Conservation (phyloP, 2,329 filamentous ascomycete species). For the Nothomitra cinnamomea region DNA sequence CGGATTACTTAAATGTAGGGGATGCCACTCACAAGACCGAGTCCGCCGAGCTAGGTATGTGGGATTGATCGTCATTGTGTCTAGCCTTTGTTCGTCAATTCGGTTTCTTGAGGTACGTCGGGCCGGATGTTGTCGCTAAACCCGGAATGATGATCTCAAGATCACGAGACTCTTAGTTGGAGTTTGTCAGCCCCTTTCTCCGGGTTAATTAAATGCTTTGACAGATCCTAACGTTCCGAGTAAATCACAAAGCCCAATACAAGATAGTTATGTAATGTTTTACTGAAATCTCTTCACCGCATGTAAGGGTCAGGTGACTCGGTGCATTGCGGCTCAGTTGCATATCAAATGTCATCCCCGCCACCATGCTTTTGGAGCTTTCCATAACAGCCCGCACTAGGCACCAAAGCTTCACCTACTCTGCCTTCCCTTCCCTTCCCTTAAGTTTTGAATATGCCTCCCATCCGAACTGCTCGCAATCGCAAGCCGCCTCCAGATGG, state of each 20-base stretch:
- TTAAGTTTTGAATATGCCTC: constrained; percentile 40
- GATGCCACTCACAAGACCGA: constrained; percentile 51
- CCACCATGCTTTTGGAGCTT: neutral
- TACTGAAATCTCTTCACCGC: no score
- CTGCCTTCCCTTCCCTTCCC: no score
- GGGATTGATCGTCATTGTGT: constrained; percentile 69
- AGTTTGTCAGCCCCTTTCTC: no score
- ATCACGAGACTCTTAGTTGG: no score
- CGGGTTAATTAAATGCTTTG: neutral
- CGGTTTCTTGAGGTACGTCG: no score
- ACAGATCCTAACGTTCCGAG: neutral
- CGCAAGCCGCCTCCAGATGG: constrained; percentile 71
- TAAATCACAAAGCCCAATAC: no score
- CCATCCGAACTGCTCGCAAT: constrained; percentile 57
- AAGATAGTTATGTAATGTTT: no score
- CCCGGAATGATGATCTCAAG: no score
- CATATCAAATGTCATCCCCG: no score
- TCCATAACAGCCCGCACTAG: neutral
- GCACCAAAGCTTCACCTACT: neutral
- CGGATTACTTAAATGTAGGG: constrained; percentile 6
- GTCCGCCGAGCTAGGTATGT: constrained; percentile 78
- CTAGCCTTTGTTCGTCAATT: neutral
- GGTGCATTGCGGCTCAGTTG: no score
- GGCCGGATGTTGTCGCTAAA: no score
- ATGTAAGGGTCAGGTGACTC: no score